Conservation (phyloP, 140 eudicot species). For the Bidens hawaiensis region DNA sequence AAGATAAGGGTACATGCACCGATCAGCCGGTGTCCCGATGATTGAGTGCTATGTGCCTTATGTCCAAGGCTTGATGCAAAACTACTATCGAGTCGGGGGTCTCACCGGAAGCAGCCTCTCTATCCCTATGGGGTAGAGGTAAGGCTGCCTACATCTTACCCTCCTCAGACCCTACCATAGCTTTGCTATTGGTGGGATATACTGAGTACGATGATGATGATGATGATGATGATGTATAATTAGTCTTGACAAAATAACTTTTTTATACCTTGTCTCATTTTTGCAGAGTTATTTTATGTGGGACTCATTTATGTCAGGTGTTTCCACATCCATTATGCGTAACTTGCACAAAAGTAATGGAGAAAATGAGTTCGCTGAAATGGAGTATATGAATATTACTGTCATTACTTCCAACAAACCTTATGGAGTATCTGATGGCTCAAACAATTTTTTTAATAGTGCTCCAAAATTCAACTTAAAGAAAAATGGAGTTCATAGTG, state of each 20-base stretch:
- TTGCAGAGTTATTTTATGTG: constrained; percentile 79
- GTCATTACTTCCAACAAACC: constrained; percentile 81
- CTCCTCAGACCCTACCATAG: too few relatives aligned
- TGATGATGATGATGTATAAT: too few relatives aligned
- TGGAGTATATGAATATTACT: constrained; percentile 82
- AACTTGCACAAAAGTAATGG: constrained; percentile 31
- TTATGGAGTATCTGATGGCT: constrained; percentile 73
- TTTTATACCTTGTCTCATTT: neutral
- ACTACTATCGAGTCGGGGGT: too few relatives aligned
- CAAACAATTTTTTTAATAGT: constrained; percentile 59
- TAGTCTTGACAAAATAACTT: neutral
- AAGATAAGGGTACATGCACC: too few relatives aligned
- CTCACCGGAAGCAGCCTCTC: too few relatives aligned
- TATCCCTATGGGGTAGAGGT: too few relatives aligned
- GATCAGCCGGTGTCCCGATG: too few relatives aligned
- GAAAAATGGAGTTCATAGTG: constrained; percentile 74
- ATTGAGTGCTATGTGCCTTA: too few relatives aligned
- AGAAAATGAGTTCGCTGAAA: constrained; percentile 73
- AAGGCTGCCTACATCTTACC: too few relatives aligned
- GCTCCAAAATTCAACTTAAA: constrained; percentile 40
- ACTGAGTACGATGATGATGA: too few relatives aligned
- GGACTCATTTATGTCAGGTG: constrained; percentile 75
- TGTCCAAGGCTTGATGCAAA: too few relatives aligned
- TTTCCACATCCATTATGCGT: constrained; percentile 73
- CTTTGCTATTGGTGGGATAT: too few relatives aligned